Percentiles rank a stretch among this genome's conserved stretches.
These are phyloP conservation scores for Rosa multiflora DNA, from an alignment of 306 rosid species.

Conservation along the genomic window DNA sequence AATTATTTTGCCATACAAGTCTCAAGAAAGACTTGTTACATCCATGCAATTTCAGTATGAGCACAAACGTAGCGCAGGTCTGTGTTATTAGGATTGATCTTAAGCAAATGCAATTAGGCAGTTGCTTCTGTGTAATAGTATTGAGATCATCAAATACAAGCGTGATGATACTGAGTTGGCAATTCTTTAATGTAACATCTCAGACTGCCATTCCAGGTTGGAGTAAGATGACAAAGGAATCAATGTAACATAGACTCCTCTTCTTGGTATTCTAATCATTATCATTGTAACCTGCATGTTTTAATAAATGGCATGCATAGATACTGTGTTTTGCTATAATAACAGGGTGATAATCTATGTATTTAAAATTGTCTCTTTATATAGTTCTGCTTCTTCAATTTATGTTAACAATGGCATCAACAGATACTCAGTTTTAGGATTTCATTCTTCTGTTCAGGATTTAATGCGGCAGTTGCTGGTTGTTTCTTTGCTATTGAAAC, in stretches of 20 bases:
- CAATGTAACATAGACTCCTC: not conserved
- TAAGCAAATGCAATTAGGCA: not conserved
- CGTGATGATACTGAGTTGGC: not conserved
- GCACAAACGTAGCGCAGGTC: not conserved
- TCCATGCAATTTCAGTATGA: not conserved
- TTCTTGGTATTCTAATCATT: constrained; percentile 1
- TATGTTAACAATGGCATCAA: not conserved
- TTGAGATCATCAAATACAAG: constrained; percentile 3
- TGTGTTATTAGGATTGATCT: not conserved
- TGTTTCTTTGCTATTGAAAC: constrained; percentile 99
- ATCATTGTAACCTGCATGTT: not conserved
- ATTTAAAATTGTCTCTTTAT: not conserved
- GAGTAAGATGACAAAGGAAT: constrained; percentile 8
- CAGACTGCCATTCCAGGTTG: not conserved
- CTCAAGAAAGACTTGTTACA: not conserved
- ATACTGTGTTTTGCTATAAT: not conserved
- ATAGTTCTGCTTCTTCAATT: not conserved
- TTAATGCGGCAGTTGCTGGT: constrained; percentile 98
- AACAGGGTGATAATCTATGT: not conserved
- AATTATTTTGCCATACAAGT: not conserved
- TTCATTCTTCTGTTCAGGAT: constrained; percentile 56
- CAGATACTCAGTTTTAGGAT: constrained; percentile 12
- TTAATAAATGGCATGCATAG: not conserved
- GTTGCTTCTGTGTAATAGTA: not conserved
- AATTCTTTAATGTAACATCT: not conserved